These are phyloP conservation scores for Sisymbrium irio DNA, from an alignment of 345 rosid species.

Conservation along the genomic window DNA sequence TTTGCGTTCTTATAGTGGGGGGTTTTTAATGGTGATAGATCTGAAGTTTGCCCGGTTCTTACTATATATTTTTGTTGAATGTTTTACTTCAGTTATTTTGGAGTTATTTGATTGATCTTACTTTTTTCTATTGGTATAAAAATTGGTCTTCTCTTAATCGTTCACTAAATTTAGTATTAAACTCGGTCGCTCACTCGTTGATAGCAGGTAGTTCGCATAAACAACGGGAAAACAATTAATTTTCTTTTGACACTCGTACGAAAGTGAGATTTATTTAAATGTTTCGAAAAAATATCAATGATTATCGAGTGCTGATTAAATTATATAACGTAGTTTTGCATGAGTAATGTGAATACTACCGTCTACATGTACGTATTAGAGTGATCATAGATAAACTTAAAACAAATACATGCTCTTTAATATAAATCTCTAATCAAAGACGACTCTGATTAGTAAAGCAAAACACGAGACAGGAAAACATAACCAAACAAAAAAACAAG, in stretches of 20 bases:
- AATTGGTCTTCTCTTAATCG: background rate
- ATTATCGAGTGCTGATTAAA: background rate
- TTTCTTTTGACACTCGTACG: background rate
- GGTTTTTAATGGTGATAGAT: background rate
- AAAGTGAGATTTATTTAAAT: background rate
- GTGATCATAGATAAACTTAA: background rate
- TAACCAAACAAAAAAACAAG: background rate
- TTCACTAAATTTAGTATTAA: slow-evolving; percentile 11
- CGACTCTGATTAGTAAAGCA: background rate
- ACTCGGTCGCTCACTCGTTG: no score
- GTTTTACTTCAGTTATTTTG: background rate
- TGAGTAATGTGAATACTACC: background rate
- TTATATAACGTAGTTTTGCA: background rate
- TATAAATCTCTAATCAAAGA: background rate
- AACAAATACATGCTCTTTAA: background rate
- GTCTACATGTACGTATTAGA: background rate
- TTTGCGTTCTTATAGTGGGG: background rate
- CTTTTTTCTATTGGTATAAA: background rate
- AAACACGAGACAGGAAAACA: background rate
- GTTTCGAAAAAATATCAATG: background rate
- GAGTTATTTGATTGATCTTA: background rate
- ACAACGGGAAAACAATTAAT: background rate
- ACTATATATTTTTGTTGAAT: slow-evolving; percentile 8
- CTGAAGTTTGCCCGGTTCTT: slow-evolving; percentile 15
- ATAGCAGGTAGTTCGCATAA: background rate